These are phyloP conservation scores for Bruguiera gymnorhiza DNA, from an alignment of 345 rosid species.

Conservation along the genomic window DNA sequence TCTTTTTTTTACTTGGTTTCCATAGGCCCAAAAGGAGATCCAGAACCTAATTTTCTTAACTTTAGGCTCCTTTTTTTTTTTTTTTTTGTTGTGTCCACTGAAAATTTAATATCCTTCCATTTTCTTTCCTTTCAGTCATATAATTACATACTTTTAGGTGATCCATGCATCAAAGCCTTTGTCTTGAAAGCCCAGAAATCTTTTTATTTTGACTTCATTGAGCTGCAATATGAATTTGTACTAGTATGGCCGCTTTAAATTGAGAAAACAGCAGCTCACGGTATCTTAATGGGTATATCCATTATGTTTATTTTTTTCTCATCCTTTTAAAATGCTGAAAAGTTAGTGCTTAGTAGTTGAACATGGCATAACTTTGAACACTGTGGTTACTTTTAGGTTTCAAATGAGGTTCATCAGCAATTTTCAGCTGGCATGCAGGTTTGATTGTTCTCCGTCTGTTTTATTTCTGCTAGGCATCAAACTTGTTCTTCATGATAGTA, in stretches of 20 bases:
- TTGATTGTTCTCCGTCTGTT: constrained; percentile 20
- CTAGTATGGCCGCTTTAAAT: not conserved
- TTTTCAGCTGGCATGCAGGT: constrained; percentile 96
- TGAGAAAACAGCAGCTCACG: not conserved
- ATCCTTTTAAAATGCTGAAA: not conserved
- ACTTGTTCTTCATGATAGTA: constrained; percentile 14
- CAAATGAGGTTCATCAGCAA: constrained; percentile 71
- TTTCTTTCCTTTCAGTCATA: not conserved
- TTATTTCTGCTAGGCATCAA: not conserved
- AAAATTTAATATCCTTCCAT: not conserved
- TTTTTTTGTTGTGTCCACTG: not conserved
- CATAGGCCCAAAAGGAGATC: not conserved
- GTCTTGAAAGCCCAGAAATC: not conserved
- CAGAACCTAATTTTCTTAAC: not conserved
- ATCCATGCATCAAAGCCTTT: not conserved
- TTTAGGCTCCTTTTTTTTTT: not conserved
- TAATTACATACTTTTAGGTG: not conserved
- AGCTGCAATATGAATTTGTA: not conserved
- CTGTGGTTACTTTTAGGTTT: constrained; percentile 45
- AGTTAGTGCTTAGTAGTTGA: not conserved
- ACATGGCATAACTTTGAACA: constrained; percentile 12
- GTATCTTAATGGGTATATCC: not conserved
- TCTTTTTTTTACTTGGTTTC: not conserved
- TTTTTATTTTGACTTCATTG: not conserved
- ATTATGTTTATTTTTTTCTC: not conserved